Evolutionary conservation across 768 basidiomycete species (phyloP).

Genomic region (Chalciporus piperatus): DNA sequence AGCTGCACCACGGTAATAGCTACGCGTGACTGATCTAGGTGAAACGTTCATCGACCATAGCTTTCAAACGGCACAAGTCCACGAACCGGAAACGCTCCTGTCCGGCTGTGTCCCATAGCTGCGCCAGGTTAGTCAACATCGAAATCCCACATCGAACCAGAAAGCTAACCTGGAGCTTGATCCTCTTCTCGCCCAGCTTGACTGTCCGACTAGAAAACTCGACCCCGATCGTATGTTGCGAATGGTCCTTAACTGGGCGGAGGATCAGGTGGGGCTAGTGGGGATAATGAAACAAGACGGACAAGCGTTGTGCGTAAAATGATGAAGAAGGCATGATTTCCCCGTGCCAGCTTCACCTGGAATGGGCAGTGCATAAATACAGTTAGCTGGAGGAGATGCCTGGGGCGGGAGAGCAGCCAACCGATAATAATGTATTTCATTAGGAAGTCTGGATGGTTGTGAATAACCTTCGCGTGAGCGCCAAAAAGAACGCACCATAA

Average conservation of each 20-base stretch:
- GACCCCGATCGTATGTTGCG: constrained; percentile 97
- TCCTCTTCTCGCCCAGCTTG: constrained; percentile 88
- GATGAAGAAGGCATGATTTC: constrained; percentile 95
- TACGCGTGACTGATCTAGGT: constrained; percentile 82
- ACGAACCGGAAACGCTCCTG: constrained; percentile 88
- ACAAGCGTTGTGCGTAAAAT: constrained; percentile 97
- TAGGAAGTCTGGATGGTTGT: constrained; percentile 74
- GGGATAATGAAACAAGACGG: constrained; percentile 33
- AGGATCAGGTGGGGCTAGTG: constrained; percentile 6
- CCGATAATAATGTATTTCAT: constrained; percentile 99
- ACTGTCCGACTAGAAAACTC: constrained; percentile 96
- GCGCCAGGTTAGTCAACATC: constrained; percentile 13
- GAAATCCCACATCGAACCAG: background rate
- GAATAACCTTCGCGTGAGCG: constrained; percentile 10
- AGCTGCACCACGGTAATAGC: constrained; percentile 94
- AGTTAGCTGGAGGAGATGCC: constrained; percentile 6
- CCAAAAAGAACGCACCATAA: constrained; percentile 59
- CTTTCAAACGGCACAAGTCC: constrained; percentile 8
- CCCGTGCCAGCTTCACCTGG: constrained; percentile 95
- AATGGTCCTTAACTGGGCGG: constrained; percentile 86
- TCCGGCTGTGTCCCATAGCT: constrained; percentile 98
- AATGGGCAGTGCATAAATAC: background rate
- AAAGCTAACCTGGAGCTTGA: constrained; percentile 83
- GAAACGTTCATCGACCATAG: constrained; percentile 11
- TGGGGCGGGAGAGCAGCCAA: constrained; percentile 31